Base-by-base conservation (phyloP, 352 stramenopile species). In the Pythium vanterpoolii region DNA sequence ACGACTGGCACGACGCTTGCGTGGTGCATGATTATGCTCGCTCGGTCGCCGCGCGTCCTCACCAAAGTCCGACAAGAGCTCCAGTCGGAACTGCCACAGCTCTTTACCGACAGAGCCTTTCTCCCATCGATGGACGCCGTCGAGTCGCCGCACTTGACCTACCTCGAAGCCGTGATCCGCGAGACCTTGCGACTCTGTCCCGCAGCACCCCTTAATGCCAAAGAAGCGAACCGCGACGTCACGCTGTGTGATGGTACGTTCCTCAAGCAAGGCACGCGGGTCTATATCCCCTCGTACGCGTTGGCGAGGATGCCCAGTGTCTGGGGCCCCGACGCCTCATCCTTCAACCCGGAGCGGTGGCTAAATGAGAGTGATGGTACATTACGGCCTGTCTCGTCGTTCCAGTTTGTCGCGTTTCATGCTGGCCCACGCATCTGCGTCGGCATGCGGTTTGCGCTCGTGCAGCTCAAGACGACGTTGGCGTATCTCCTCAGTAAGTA, bases 11-110 rank as follows among this genome's bases (percentile, higher is more conserved):
- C 70, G 40, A 83, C 74, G 13, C 49, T 92, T 38, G 53, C 66
- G 28, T 96, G 86, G 86, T 76, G 87, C 26, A 49, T 95, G 43
- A 78, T 92, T 46, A 85, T 91, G 74, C 60, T 96, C 45, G 77
- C 73, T 18, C 77, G 74, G 9, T 67, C 79, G 28, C 83, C 79
- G 1, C 33, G 69, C n/a, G 79, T 86, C 2, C n/a, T 57, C 18
- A 16, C 23, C 7, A 33, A 36, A 18, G 24, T 65, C n/a, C 58
- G 58, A 24, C 11, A 48, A n/a, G 48, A 65, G 24, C 58, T 65
- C 5, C 42, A 16, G 1, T 14, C 43, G 21, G 28, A 55, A 24
- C 24, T 65, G 3, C 58, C 58, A 4, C 31, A 21, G 18, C 40
- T 65, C 28, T 59, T 65, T 18, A 59, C 27, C 0, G 58, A 59